Base-by-base conservation (phyloP, 306 rosid genomes). In the Luffa acutangula region DNA sequence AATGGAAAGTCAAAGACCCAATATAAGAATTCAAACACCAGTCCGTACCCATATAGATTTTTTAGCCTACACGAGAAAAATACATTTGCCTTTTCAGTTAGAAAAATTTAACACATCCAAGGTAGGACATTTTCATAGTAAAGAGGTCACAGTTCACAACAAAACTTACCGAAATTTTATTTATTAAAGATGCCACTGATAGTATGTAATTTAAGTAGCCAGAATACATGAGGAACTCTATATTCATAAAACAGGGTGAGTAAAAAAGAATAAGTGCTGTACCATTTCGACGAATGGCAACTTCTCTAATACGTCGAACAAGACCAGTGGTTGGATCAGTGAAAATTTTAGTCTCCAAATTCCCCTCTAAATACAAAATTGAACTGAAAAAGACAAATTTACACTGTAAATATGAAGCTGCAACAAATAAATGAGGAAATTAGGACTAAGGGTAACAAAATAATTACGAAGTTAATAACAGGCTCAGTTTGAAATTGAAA, bases 201-300 rank as follows among this genome's bases (percentile, higher is more conserved):
- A 37, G 39, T 11, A 71, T 21, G n/a, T 45, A 46, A 36, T 11
- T 45, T 21, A 72, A 25, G 78, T 74, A 14, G 48, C 78, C 18
- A 52, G 14, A 74, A 74, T 15, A 15, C 21, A 34, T 52, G 63
- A 49, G 43, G n/a, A 75, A 31, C 48, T 51, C 4, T 71, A 73
- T 51, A 3, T 73, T 73, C 59, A 31, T 73, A 31, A 0, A 73
- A 7, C 25, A 20, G 46, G 2, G 79, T 39, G 57, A 64, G 20
- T 9, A 3, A 21, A 18, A 53, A 46, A 21, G 56, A 25, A 3
- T 14, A 74, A 72, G 13, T 12, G 36, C 36, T 71, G 33, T 91
- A 95, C 99, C 93, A 54, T 89, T 86, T 60, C 85, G 85, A 43
- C 98, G 99, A 79, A 95, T 79, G 31, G 94, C 88, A 78, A 95